Evolutionary conservation across 768 basidiomycete genomes (phyloP).

Genomic region (Leucosporidium scottii): DNA sequence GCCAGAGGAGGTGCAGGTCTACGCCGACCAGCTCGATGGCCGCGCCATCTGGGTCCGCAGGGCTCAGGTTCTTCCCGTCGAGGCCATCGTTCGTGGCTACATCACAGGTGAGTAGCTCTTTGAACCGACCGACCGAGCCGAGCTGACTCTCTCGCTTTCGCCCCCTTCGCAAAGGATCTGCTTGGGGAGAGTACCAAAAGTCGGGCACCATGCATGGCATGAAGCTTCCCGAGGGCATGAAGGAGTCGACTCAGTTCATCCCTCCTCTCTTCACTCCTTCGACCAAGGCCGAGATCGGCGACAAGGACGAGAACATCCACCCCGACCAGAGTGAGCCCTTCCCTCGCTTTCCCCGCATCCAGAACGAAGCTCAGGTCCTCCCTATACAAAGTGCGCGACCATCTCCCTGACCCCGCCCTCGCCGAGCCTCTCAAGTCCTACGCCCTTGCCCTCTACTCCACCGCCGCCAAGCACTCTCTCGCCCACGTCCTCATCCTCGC

Average conservation of each 20-base stretch:
- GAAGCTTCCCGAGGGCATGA: conserved; percentile 60
- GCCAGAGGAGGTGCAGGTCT: conserved; percentile 68
- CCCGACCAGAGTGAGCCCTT: conserved; percentile 59
- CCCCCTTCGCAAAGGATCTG: conserved; percentile 65
- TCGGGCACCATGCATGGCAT: conserved; percentile 83
- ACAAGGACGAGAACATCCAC: conserved; percentile 93
- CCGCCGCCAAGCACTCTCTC: conserved; percentile 49
- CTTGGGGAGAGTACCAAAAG: conserved; percentile 88
- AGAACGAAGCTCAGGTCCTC: conserved; percentile 56
- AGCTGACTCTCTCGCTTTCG: neutral
- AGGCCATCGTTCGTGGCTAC: conserved; percentile 94
- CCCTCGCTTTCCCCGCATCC: conserved; percentile 45
- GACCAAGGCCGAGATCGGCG: conserved; percentile 89
- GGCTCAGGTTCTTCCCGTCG: conserved; percentile 46
- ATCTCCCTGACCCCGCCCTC: conserved; percentile 25
- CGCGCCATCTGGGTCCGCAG: conserved; percentile 73
- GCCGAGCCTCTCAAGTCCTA: conserved; percentile 32
- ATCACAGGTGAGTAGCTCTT: conserved; percentile 63
- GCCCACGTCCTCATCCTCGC: conserved; percentile 82
- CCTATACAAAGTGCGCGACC: conserved; percentile 39
- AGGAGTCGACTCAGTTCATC: conserved; percentile 77
- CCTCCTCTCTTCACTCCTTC: conserved; percentile 89
- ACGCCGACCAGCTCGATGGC: conserved; percentile 69
- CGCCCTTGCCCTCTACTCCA: conserved; percentile 48
- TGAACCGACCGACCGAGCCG: neutral